Base-by-base conservation (phyloP, 257 asterid genomes). In the Fraxinus americana region DNA sequence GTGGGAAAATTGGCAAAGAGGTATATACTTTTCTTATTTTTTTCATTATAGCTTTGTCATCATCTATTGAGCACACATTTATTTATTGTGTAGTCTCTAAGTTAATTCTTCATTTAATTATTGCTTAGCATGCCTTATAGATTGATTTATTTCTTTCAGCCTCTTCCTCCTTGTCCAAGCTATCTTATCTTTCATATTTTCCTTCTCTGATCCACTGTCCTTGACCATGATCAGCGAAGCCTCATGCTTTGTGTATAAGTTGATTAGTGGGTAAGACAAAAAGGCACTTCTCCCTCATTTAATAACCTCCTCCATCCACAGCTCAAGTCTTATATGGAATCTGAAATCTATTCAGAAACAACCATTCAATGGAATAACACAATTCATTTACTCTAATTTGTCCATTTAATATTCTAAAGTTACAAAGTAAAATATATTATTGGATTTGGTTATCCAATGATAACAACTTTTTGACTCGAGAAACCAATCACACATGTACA, bases 1-100 rank as follows among this genome's bases (percentile, higher is more conserved):
- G 96, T 57, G 99, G 98, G 70, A 96, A 96, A 87, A 96, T 96
- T 59, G 99, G 98, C 68, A 96, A 96, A 89, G 97, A 93, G 98
- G 99, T 95, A 86, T 38, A 13, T 57, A 27, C 35, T 67, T 48
- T 11, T 41, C 48, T 25, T 32, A 11, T 27, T 63, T 63, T n/a
- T 10, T 21, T 59, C 13, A 7, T 59, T 23, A 7, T 23, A n/a
- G 4, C 29, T 7, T 59, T 59, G 6, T 19, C 23, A 19, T 59
- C 67, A 59, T 4, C 67, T 21, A 7, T 21, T 59, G 29, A 7
- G 30, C 67, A 59, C 21, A n/a, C 7, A 48, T 48, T n/a, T n/a
- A n/a, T 57, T 57, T n/a, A 1, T 23, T 23, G 32, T 59, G 67
- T 59, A 59, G 7, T 59, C 9, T 59, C 67, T 7, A 8, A 59